Base-by-base conservation (phyloP, 2,329 filamentous ascomycete species). In the Aspergillus cejpii region DNA sequence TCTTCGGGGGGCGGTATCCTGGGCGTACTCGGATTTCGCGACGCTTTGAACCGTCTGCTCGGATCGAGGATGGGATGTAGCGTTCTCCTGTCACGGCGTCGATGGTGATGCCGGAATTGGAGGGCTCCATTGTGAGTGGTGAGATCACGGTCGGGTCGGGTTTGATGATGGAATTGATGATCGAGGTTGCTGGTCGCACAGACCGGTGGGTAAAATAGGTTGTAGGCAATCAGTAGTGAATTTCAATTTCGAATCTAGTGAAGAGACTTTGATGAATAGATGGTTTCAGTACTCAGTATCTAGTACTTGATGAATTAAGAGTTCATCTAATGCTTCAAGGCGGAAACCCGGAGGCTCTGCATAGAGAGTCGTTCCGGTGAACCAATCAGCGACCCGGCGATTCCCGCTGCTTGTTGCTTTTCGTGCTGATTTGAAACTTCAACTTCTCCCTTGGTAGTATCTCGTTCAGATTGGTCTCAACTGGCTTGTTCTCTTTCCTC, bases 1-100 rank as follows among this genome's bases (percentile, higher is more conserved):
- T 98, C 92, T 70, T 98, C 92, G 90, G 88, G 1, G 92, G 94
- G 26, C 83, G 83, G 69, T 96, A 98, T 43, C 92, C 94, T 0
- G 92, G 91, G 23, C 88, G 82, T 49, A 98, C 88, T 61, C 87
- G 87, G 63, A 97, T 97, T 60, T 95, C 91, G 62, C 87, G 94
- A 45, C 92, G 82, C n/a, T 87, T 87, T 40, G 85, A 88, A 46
- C 92, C 92, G 63, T 98, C 92, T 19, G 92, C 72, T 43, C 94
- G 85, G 34, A 81, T 74, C 0, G 91, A 97, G 34, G 90, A 80
- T 20, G 92, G 92, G 46, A 98, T 97, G 57, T 89, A 84, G 36
- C 90, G 86, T 62, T 89, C 80, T 62, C 92, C 94, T 55, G 80
- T 86, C 51, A 68, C 65, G 40, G 82, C 78, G 63, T 90, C 83